Base-by-base conservation (phyloP, 208 protist genomes). In the Sergeia podlipaevii region DNA sequence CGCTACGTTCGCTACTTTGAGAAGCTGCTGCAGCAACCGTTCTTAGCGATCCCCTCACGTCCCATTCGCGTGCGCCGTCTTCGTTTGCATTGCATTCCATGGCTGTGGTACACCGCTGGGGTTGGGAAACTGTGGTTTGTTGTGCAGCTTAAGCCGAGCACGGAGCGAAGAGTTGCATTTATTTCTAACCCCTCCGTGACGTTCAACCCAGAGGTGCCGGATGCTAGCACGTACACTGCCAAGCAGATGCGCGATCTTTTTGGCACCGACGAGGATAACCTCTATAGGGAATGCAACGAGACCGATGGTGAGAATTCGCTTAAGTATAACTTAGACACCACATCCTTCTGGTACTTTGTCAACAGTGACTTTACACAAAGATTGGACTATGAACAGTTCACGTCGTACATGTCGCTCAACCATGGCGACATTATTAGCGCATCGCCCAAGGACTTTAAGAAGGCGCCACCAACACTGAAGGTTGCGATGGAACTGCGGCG, bases 1-100 rank as follows among this genome's bases (percentile, higher is more conserved):
- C 85, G 85, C 41, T 93, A 93, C 54, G 77, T 93, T 39, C 79
- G 60, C 45, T 93, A 93, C 74, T 93, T 89, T 70, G 78, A 87
- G 43, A 24, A 52, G 34, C 58, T 93, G 29, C 60, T 93, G 29
- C 56, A 45, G 21, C 48, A 64, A 30, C 61, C 61, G 18, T 11
- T 34, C 4, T 46, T 69, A 41, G 20, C 30, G 10, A 52, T 71
- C 15, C 65, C 65, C 1, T 50, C 58, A 4, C 41, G 21, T 0
- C 65, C 63, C 23, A 34, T 86, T 48, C 62, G 50, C 27, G 42
- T 75, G 18, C 48, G 50, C 10, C 42, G 50, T 13, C 55, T 90
- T 4, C 60, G 67, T 0, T 45, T 93, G 18, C 42, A 71, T 46
- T 74, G 74, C 60, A 74, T 91, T 29, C 83, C 83, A 1, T 45